These are phyloP conservation scores for Claviceps purpurea DNA, from an alignment of 2,329 filamentous ascomycete genomes.

Conservation along the genomic window DNA sequence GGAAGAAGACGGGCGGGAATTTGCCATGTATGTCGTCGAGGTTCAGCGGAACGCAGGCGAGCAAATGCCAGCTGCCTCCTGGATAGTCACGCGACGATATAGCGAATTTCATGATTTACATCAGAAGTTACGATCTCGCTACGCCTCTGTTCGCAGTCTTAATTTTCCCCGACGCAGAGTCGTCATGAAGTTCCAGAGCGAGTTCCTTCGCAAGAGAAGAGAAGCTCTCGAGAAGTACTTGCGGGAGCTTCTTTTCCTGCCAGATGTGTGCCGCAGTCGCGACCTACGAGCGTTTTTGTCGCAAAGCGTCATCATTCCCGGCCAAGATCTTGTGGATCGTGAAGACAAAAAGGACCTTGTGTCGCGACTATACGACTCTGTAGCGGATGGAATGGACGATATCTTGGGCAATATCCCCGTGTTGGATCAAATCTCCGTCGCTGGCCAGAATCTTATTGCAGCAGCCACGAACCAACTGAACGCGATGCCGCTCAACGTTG, in stretches of 20 bases:
- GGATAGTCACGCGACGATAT: conserved; percentile 85
- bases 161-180: conserved; percentile 87
- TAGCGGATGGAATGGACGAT: conserved; percentile 96
- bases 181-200: conserved; percentile 91
- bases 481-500: conserved; percentile 37
- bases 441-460: conserved; percentile 80
- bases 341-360: conserved; percentile 77
- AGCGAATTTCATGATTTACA: conserved; percentile 96
- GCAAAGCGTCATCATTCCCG: conserved; percentile 62
- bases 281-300: conserved; percentile 89
- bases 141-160: conserved; percentile 74
- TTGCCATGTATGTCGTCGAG: conserved; percentile 84
- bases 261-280: conserved; percentile 86
- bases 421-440: conserved; percentile 82
- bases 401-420: conserved; percentile 93
- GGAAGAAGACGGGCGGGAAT: conserved; percentile 87
- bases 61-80: conserved; percentile 91
- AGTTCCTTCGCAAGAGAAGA: conserved; percentile 84
- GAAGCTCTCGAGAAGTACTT: conserved; percentile 77
- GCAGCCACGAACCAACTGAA: conserved; percentile 55
- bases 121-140: conserved; percentile 71
- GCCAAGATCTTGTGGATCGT: conserved; percentile 40
- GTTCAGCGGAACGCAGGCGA: conserved; percentile 83
- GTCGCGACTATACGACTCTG: conserved; percentile 86
- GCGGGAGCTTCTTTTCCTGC: conserved; percentile 65